Evolutionary conservation across 2,329 filamentous ascomycete genomes (phyloP).

Genomic region (Aspergillus floridensis): DNA sequence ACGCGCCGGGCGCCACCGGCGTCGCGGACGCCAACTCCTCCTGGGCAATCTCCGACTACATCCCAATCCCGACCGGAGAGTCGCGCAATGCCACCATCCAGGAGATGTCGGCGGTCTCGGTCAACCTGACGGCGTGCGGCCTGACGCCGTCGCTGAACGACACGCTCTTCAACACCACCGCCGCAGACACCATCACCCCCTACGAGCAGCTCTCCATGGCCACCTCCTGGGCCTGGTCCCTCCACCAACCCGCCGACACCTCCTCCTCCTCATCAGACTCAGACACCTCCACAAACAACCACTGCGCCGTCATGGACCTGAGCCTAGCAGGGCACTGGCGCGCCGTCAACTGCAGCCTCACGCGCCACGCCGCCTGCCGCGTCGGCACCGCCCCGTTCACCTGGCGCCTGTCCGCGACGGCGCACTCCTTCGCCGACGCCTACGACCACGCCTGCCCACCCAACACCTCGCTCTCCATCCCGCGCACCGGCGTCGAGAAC

Average conservation of each 20-base stretch:
- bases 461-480: conserved; percentile 54
- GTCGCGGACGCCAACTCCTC: conserved; percentile 52
- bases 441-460: conserved; percentile 48
- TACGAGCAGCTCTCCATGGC: conserved; percentile 54
- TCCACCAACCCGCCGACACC: conserved; percentile 53
- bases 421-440: conserved; percentile 46
- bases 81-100: conserved; percentile 26
- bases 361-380: conserved; percentile 57
- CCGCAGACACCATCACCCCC: conserved; percentile 43
- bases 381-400: conserved; percentile 52
- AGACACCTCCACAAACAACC: conserved; percentile 37
- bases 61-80: conserved; percentile 28
- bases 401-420: conserved; percentile 53
- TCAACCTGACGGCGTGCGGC: conserved; percentile 55
- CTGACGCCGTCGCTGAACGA: conserved; percentile 59
- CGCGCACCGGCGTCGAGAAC: conserved; percentile 64
- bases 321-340: conserved; percentile 56
- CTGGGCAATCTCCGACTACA: conserved; percentile 45
- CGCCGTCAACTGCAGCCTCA: conserved; percentile 54
- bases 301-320: conserved; percentile 57
- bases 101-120: conserved; percentile 34
- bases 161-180: conserved; percentile 53
- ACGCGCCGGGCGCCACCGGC: conserved; percentile 40
- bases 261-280: conserved; percentile 23
- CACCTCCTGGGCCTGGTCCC: conserved; percentile 61